Percentiles rank a stretch among this genome's conserved stretches.
Conservation (phyloP, 768 basidiomycete genomes). For the Cystobasidium tubakii region DNA sequence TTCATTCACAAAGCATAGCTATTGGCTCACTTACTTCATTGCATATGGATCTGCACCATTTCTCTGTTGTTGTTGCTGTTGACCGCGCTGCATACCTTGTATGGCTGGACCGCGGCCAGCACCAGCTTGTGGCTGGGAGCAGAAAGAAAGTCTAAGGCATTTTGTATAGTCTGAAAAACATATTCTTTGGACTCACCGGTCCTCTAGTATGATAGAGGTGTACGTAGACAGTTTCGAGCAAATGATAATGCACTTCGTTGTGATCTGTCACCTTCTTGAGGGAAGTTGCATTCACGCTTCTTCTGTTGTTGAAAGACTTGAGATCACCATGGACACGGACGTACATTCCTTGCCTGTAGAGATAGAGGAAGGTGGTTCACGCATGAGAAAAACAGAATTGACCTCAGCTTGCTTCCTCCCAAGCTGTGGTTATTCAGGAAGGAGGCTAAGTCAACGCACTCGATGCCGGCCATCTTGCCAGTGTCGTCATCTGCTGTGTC, state of each 20-base stretch:
- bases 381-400: neutral
- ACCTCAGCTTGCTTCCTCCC: too few relatives aligned
- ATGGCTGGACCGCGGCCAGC: constrained; percentile 9
- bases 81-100: constrained; percentile 22
- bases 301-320: constrained; percentile 72
- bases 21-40: neutral
- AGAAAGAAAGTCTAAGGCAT: neutral
- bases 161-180: neutral
- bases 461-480: constrained; percentile 48
- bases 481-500: constrained; percentile 62
- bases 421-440: neutral
- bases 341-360: constrained; percentile 63
- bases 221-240: constrained; percentile 67
- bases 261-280: constrained; percentile 65
- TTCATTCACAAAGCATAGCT: neutral
- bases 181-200: constrained; percentile 47
- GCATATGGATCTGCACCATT: constrained; percentile 21
- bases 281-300: constrained; percentile 71
- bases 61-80: constrained; percentile 5
- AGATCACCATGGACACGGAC: constrained; percentile 74
- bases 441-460: constrained; percentile 44
- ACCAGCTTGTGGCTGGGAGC: neutral
- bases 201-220: constrained; percentile 64
- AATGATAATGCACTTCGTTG: constrained; percentile 76
- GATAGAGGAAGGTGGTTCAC: neutral